phyloP scores from a whole-genome alignment of 2,329 filamentous ascomycete species.

The Nigrospora sphaerica region DNA sequence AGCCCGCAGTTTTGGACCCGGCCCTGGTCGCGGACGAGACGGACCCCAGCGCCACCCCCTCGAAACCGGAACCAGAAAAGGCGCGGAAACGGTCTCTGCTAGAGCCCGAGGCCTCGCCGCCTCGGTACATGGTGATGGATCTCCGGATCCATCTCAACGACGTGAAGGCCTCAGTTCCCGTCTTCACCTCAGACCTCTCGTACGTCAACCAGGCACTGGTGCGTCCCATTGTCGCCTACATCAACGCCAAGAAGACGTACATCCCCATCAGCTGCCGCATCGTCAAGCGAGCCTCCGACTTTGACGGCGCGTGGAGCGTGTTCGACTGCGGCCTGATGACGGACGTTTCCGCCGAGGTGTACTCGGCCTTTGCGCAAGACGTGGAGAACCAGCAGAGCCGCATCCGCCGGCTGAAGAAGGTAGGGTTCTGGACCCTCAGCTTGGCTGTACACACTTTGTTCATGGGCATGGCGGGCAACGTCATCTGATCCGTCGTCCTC shows the following conservation, averaged over 20 bases:
- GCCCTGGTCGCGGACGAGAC: conserved; percentile 7
- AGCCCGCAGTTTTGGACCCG: background rate
- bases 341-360: conserved; percentile 87
- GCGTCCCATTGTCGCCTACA: conserved; percentile 94
- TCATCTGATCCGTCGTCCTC: conserved; percentile 32
- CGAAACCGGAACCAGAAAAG: background rate
- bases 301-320: conserved; percentile 91
- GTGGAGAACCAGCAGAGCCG: conserved; percentile 85
- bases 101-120: conserved; percentile 43
- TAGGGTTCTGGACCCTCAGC: conserved; percentile 92
- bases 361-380: conserved; percentile 86
- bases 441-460: conserved; percentile 89
- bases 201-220: conserved; percentile 96
- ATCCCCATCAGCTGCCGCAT: conserved; percentile 94
- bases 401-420: conserved; percentile 84
- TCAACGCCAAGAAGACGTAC: conserved; percentile 90
- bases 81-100: background rate
- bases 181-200: conserved; percentile 86
- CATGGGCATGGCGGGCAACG: conserved; percentile 85
- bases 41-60: conserved; percentile 4
- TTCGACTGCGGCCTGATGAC: conserved; percentile 93
- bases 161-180: conserved; percentile 82
- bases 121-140: conserved; percentile 86
- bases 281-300: conserved; percentile 81
- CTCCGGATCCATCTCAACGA: conserved; percentile 93